A percentile compares a stretch with the other conserved stretches of the same genome.
Conservation (phyloP, 2,329 filamentous ascomycete genomes). For the Fusarium sp. region DNA sequence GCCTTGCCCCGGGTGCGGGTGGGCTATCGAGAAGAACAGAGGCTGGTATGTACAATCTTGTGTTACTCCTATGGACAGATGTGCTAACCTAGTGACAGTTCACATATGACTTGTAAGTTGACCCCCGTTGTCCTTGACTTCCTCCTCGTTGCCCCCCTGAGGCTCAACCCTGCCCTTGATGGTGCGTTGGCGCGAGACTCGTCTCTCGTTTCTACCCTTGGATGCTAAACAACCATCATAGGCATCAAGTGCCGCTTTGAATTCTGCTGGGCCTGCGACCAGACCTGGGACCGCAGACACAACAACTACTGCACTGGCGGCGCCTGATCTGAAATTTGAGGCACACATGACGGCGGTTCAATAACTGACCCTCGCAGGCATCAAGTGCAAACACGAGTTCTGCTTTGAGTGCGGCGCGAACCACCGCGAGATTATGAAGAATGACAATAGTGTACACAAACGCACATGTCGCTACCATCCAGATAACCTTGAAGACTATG, state of each 20-base stretch:
- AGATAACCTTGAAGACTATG: constrained; percentile 26
- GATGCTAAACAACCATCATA: constrained; percentile 38
- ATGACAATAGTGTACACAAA: constrained; percentile 50
- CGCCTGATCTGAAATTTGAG: background rate
- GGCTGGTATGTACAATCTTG: constrained; percentile 57
- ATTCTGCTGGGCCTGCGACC: constrained; percentile 52
- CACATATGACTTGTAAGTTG: constrained; percentile 58
- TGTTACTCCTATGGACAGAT: background rate
- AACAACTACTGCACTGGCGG: constrained; percentile 36
- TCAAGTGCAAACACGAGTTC: constrained; percentile 50
- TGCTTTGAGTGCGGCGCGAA: constrained; percentile 54
- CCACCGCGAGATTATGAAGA: constrained; percentile 46
- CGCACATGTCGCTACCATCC: constrained; percentile 48
- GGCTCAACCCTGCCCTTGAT: constrained; percentile 11
- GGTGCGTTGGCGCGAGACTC: constrained; percentile 25
- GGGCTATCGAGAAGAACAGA: constrained; percentile 54
- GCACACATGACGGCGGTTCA: background rate
- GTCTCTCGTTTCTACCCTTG: background rate
- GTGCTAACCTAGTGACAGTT: constrained; percentile 47
- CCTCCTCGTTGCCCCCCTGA: background rate
- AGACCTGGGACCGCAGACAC: constrained; percentile 37
- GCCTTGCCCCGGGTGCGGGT: constrained; percentile 53
- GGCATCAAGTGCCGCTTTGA: constrained; percentile 50
- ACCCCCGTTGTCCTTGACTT: background rate
- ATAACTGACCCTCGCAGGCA: constrained; percentile 46